Evolutionary conservation across 495 filamentous ascomycete genomes (phyloP).

Genomic region (Trichocladium antarcticum): DNA sequence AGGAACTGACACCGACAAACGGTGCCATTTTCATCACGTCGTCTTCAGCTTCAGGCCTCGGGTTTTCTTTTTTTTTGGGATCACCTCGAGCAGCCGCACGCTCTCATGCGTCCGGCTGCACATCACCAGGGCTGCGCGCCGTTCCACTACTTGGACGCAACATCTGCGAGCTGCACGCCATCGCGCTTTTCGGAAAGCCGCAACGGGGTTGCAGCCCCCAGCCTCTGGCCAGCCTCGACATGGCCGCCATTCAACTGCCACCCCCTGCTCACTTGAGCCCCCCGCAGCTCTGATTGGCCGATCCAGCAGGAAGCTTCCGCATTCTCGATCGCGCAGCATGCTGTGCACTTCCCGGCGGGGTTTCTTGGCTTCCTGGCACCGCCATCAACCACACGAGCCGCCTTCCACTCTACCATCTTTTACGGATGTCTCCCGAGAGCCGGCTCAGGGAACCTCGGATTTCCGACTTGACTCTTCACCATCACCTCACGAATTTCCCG

Average conservation of each 20-base stretch:
- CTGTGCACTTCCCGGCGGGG: constrained; percentile 1
- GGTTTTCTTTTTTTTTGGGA: constrained; percentile 2
- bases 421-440: constrained; percentile 19
- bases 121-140: too few species aligned
- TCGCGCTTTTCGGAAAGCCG: constrained; percentile 11
- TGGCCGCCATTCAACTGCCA: constrained; percentile 12
- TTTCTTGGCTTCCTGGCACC: constrained; percentile 2
- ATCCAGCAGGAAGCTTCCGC: neutral
- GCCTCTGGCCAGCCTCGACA: constrained; percentile 5
- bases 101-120: neutral
- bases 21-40: constrained; percentile 8
- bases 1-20: constrained; percentile 10
- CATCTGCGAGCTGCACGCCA: constrained; percentile 15
- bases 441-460: constrained; percentile 17
- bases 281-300: constrained; percentile 8
- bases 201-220: constrained; percentile 3
- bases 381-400: constrained; percentile 2
- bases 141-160: constrained; percentile 1
- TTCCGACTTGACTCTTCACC: constrained; percentile 3
- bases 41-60: constrained; percentile 12
- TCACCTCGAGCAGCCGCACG: constrained; percentile 11
- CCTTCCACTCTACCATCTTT: constrained; percentile 3
- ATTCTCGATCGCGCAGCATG: constrained; percentile 2
- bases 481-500: constrained; percentile 8
- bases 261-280: neutral